Conservation (phyloP, 345 rosid genomes). For the Acer yangbiense region DNA sequence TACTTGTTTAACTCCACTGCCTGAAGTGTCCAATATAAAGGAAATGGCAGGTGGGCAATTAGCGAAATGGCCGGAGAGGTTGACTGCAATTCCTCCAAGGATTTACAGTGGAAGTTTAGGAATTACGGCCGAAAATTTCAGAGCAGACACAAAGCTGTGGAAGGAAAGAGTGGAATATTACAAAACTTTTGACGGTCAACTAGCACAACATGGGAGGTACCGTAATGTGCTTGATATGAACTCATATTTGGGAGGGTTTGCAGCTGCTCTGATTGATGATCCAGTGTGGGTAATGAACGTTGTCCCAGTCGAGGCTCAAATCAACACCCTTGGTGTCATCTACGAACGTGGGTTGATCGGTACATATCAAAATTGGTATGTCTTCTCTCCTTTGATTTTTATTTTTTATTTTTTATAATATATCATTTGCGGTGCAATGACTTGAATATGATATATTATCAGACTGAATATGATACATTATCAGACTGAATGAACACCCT, state of each 20-base stretch:
- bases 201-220: conserved; percentile 72
- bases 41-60: conserved; percentile 73
- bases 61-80: conserved; percentile 81
- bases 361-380: conserved; percentile 90
- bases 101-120: conserved; percentile 60
- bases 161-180: conserved; percentile 65
- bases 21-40: conserved; percentile 58
- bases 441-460: too few species aligned
- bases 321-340: conserved; percentile 76
- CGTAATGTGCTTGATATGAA: conserved; percentile 94
- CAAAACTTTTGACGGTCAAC: conserved; percentile 63
- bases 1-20: conserved; percentile 78
- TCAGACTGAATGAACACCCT: too few species aligned
- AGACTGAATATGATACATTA: too few species aligned
- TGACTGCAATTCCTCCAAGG: conserved; percentile 79
- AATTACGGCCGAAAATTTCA: conserved; percentile 51
- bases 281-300: conserved; percentile 90
- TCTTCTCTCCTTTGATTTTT: neutral
- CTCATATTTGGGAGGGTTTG: conserved; percentile 76
- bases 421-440: too few species aligned
- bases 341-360: conserved; percentile 92
- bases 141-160: conserved; percentile 67
- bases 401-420: too few species aligned
- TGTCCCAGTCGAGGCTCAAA: conserved; percentile 63
- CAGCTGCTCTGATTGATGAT: conserved; percentile 72